These are phyloP conservation scores for Laburnicola sp. DNA, from an alignment of 2,329 filamentous ascomycete species.

Conservation along the genomic window DNA sequence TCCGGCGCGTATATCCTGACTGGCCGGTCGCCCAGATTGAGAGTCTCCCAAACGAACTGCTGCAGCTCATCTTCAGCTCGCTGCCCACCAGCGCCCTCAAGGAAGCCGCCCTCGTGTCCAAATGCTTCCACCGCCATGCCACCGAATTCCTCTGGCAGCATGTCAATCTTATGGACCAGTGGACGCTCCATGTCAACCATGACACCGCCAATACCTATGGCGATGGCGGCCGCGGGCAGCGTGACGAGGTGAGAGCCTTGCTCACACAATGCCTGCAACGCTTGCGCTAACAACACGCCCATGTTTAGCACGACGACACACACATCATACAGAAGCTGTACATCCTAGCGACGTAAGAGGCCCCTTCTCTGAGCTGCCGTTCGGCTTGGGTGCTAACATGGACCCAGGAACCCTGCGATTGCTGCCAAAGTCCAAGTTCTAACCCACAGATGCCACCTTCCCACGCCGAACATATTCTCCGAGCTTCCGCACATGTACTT, in stretches of 20 bases:
- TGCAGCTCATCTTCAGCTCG: constrained; percentile 45
- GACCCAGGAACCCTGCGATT: constrained; percentile 43
- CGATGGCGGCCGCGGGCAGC: constrained; percentile 19
- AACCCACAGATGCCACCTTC: constrained; percentile 52
- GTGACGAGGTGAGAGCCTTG: constrained; percentile 21
- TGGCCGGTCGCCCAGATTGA: constrained; percentile 26
- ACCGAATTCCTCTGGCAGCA: constrained; percentile 47
- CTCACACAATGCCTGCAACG: not conserved
- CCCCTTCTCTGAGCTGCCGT: not conserved
- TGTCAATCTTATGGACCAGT: constrained; percentile 48
- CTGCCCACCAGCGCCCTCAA: constrained; percentile 38
- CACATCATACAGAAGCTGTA: constrained; percentile 49
- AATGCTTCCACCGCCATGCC: constrained; percentile 42
- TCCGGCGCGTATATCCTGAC: not conserved
- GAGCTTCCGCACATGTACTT: constrained; percentile 49
- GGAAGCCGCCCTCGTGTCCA: constrained; percentile 40
- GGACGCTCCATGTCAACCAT: constrained; percentile 29
- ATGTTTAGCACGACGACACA: constrained; percentile 42
- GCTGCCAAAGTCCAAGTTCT: constrained; percentile 49
- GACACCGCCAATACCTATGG: constrained; percentile 15
- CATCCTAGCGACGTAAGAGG: constrained; percentile 45
- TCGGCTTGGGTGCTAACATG: constrained; percentile 13
- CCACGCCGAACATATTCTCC: constrained; percentile 49
- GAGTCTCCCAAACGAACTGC: constrained; percentile 48
- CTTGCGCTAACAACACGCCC: not conserved